Evolutionary conservation across 352 stramenopile genomes (phyloP).

Genomic region (Achlya hypogyna): DNA sequence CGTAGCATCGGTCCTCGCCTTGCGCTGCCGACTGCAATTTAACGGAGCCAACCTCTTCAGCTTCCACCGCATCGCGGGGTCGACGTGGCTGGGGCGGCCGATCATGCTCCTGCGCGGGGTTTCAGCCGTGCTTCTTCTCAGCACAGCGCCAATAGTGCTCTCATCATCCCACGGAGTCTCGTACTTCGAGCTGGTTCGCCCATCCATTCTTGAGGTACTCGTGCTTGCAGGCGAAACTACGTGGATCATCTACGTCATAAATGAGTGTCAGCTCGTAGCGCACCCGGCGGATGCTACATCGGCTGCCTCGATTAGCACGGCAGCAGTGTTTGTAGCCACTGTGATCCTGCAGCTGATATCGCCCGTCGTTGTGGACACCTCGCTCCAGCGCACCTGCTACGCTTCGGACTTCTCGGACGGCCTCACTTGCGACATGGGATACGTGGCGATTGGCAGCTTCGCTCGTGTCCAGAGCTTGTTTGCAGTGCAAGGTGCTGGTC

Average conservation of each 20-base stretch:
- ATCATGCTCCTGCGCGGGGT: not conserved
- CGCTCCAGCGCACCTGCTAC: not conserved
- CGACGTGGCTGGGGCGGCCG: slow-evolving; percentile 5
- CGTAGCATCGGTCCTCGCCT: not conserved
- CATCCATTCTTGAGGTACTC: not conserved
- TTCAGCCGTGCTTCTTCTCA: not conserved
- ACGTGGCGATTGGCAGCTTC: not conserved
- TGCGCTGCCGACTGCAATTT: not conserved
- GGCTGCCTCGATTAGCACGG: not conserved
- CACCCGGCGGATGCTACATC: not conserved
- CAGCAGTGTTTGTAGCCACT: not conserved
- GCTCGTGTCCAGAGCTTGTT: not conserved
- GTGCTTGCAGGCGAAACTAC: not conserved
- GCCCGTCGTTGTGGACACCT: not conserved
- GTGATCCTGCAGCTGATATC: not conserved
- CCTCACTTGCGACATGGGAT: not conserved
- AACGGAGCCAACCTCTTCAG: not conserved
- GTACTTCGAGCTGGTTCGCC: not conserved
- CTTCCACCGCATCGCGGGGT: not conserved
- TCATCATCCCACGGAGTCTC: not conserved
- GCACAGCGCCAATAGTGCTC: not conserved
- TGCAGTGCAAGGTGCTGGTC: not conserved
- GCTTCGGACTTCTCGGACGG: not conserved
- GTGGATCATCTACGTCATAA: not conserved
- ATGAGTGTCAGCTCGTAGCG: not conserved